A percentile compares a stretch with the other conserved stretches of the same genome.
Evolutionary conservation across 1,284 basidiomycete species (phyloP).

Genomic region (Lignosus rhinocerotis): DNA sequence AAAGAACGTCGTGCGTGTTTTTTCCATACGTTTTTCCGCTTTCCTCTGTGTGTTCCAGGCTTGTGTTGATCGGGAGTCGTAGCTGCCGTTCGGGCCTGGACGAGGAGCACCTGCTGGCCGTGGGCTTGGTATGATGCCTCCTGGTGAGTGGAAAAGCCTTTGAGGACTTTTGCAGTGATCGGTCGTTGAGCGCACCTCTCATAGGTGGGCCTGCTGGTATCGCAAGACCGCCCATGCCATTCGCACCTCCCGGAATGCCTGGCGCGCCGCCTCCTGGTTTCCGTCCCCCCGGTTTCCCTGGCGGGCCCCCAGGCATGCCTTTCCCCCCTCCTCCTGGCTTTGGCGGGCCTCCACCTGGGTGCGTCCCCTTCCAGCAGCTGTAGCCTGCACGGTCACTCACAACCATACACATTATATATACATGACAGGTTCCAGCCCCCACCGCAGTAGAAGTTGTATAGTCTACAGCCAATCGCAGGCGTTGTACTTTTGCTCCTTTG

Average conservation of each 20-base stretch:
- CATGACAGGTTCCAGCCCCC: conserved; percentile 55
- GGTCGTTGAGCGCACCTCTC: conserved; percentile 9
- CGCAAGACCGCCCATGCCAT: conserved; percentile 83
- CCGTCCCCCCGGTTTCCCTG: conserved; percentile 40
- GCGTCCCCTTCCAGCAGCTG: conserved; percentile 30
- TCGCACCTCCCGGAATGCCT: conserved; percentile 82
- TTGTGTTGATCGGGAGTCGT: conserved; percentile 1
- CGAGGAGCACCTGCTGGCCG: conserved; percentile 94
- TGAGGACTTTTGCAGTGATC: conserved; percentile 5
- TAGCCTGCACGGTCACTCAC: neutral
- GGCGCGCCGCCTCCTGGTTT: conserved; percentile 64
- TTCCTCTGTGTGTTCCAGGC: neutral
- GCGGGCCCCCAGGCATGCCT: conserved; percentile 49
- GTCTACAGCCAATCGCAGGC: conserved; percentile 17
- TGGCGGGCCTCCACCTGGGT: conserved; percentile 79
- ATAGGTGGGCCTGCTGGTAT: conserved; percentile 70
- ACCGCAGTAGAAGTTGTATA: conserved; percentile 34
- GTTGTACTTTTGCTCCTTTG: conserved; percentile 30
- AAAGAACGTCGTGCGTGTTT: conserved; percentile 60
- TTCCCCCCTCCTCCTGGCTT: conserved; percentile 76
- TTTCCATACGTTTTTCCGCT: neutral
- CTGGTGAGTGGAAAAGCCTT: conserved; percentile 55
- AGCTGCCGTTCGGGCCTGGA: conserved; percentile 90
- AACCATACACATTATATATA: neutral
- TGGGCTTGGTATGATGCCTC: conserved; percentile 95